Conservation (phyloP, 352 stramenopile genomes). For the Phytophthora litchii region DNA sequence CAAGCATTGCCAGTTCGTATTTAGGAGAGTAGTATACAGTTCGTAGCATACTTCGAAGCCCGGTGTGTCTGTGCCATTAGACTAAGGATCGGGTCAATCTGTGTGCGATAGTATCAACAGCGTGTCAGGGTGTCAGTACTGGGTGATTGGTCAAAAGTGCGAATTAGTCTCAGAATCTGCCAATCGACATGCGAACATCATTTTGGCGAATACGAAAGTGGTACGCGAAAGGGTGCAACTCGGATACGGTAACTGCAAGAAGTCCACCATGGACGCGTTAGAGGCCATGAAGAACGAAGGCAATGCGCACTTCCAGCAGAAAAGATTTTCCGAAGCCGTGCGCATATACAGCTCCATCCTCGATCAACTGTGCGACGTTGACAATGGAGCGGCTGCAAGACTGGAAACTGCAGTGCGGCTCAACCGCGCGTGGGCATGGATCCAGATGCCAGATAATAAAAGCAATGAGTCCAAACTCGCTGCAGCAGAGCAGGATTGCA, state of each 20-base stretch:
- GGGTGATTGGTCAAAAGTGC: constrained; percentile 43
- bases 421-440: constrained; percentile 66
- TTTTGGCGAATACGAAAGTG: constrained; percentile 17
- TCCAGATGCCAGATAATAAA: constrained; percentile 39
- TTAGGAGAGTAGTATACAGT: constrained; percentile 20
- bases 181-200: constrained; percentile 82
- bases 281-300: constrained; percentile 62
- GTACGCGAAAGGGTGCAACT: constrained; percentile 15
- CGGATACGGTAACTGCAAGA: neutral
- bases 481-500: constrained; percentile 76
- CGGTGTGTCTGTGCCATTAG: constrained; percentile 89
- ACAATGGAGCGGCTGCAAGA: constrained; percentile 12
- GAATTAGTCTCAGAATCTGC: constrained; percentile 79
- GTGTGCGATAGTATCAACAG: constrained; percentile 71
- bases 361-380: constrained; percentile 6
- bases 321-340: constrained; percentile 49
- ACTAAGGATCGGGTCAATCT: constrained; percentile 91
- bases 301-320: constrained; percentile 63
- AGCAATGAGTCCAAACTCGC: constrained; percentile 10
- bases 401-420: constrained; percentile 62
- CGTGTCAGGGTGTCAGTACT: constrained; percentile 89
- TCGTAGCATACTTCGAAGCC: constrained; percentile 87
- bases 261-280: constrained; percentile 30
- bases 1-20: constrained; percentile 24
- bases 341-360: constrained; percentile 52